Conservation (phyloP, 495 filamentous ascomycete species). For the Penicillium dipodomyicola region DNA sequence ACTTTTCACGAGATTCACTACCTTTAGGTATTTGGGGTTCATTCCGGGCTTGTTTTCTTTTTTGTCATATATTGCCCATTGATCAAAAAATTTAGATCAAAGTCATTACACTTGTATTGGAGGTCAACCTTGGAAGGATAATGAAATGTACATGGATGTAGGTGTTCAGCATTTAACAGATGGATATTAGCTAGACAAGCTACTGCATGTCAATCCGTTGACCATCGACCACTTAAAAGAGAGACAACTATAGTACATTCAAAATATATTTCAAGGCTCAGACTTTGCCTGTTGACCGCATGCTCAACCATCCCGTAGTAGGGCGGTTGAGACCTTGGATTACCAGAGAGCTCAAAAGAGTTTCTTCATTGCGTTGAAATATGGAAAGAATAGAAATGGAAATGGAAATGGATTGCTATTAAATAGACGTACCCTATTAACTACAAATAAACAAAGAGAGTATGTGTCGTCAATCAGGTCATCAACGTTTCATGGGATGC, state of each 20-base stretch:
- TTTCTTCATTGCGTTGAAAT: constrained; percentile 53
- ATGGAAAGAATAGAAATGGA: background rate
- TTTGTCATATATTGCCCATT: constrained; percentile 25
- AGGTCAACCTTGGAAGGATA: background rate
- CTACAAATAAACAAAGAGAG: constrained; percentile 15
- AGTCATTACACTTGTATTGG: background rate
- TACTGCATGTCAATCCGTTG: background rate
- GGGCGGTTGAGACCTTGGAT: constrained; percentile 69
- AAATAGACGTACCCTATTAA: constrained; percentile 19
- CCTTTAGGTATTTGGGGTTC: constrained; percentile 5
- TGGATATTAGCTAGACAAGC: background rate
- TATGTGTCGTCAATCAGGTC: constrained; percentile 89
- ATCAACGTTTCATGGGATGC: constrained; percentile 97
- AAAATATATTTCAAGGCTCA: constrained; percentile 42
- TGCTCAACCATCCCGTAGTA: constrained; percentile 62
- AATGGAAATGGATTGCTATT: background rate
- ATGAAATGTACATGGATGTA: background rate
- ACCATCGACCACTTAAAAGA: background rate
- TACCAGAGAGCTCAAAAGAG: constrained; percentile 68
- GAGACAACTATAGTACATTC: background rate
- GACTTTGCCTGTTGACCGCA: constrained; percentile 73
- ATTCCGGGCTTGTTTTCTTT: constrained; percentile 17
- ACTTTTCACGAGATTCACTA: constrained; percentile 10
- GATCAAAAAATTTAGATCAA: constrained; percentile 6
- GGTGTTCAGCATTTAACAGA: background rate